Conservation (phyloP, 495 filamentous ascomycete species). For the Penicillium cataractarum region DNA sequence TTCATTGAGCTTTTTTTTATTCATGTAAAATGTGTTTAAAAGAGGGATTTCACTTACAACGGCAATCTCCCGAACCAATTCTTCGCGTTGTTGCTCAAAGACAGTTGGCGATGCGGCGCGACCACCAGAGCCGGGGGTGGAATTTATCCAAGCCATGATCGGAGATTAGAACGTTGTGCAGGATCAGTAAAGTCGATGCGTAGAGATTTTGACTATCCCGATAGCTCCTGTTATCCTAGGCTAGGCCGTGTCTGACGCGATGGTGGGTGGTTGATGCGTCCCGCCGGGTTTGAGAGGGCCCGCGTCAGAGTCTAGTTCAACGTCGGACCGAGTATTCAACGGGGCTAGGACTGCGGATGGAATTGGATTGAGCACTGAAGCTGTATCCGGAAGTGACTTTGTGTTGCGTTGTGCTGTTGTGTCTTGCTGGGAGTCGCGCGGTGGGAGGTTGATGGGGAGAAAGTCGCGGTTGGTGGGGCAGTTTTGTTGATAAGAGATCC, state of each 20-base stretch:
- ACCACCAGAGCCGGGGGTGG: conserved; percentile 37
- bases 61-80: conserved; percentile 77
- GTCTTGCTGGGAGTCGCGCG: not conserved
- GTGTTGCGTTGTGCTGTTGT: not conserved
- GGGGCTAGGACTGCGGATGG: not conserved
- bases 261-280: not conserved
- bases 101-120: conserved; percentile 42
- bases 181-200: not conserved
- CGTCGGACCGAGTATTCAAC: not conserved
- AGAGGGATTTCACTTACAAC: conserved; percentile 52
- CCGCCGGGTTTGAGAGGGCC: not conserved
- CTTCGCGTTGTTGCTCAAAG: conserved; percentile 82
- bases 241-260: conserved; percentile 4
- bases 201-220: not conserved
- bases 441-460: conserved; percentile 1
- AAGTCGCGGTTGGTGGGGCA: conserved; percentile 7
- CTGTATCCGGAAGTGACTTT: not conserved
- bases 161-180: not conserved
- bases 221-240: not conserved
- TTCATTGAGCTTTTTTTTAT: too few relatives aligned
- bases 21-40: not conserved
- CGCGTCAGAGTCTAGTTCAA: not conserved
- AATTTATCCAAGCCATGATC: conserved; percentile 26
- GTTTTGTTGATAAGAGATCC: conserved; percentile 4
- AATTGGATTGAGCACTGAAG: not conserved